Conservation (phyloP, 495 filamentous ascomycete species). For the Aspergillus funiculosus region DNA sequence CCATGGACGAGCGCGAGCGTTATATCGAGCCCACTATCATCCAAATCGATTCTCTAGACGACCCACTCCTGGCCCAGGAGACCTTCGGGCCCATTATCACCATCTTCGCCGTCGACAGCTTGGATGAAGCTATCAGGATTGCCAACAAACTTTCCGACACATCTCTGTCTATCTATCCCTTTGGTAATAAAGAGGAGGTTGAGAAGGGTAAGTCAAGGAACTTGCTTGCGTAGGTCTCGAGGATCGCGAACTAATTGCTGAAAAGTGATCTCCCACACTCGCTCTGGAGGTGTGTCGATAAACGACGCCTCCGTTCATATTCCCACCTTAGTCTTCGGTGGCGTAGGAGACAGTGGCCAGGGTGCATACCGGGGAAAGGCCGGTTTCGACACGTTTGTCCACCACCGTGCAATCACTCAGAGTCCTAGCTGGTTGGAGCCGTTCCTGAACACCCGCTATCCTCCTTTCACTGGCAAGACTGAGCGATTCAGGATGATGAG, state of each 20-base stretch:
- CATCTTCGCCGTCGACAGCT: conserved; percentile 63
- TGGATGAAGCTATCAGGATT: conserved; percentile 75
- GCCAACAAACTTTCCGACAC: conserved; percentile 72
- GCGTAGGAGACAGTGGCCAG: conserved; percentile 78
- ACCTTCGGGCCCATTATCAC: conserved; percentile 86
- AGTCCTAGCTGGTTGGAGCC: conserved; percentile 79
- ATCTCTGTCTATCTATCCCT: conserved; percentile 75
- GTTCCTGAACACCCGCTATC: conserved; percentile 70
- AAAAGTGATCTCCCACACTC: conserved; percentile 55
- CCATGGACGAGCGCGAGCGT: conserved; percentile 67
- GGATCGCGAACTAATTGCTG: conserved; percentile 16
- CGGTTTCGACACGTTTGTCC: conserved; percentile 78
- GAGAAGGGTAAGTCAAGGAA: conserved; percentile 44
- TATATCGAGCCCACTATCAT: conserved; percentile 87
- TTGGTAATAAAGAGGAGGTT: conserved; percentile 71
- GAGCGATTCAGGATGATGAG: conserved; percentile 52
- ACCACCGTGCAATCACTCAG: conserved; percentile 66
- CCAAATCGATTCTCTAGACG: conserved; percentile 64
- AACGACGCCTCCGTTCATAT: conserved; percentile 86
- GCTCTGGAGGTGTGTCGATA: conserved; percentile 71
- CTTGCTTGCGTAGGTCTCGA: neutral
- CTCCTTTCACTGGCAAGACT: conserved; percentile 65
- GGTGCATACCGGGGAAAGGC: conserved; percentile 80
- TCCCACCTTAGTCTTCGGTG: conserved; percentile 77
- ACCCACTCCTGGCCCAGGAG: conserved; percentile 74